Base-by-base conservation (phyloP, 352 stramenopile genomes). In the Pythium dissimile region DNA sequence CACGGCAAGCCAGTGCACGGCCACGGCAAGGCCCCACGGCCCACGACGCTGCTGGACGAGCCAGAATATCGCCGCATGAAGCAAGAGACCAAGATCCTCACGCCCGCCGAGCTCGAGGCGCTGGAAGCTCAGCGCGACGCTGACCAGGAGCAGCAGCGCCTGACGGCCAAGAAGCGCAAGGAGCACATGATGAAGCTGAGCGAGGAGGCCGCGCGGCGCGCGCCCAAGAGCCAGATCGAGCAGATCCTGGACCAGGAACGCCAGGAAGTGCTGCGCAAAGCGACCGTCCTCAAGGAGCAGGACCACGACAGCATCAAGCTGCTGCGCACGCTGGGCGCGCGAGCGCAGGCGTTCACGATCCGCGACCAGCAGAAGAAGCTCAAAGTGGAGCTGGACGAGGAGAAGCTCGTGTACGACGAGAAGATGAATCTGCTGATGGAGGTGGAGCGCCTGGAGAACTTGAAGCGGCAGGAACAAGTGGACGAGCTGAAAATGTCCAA, bases 401-500 rank as follows among this genome's bases (percentile, higher is more conserved):
- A 86, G 11, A 83, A 96, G 24, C 71, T 88, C 26, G 74, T 96
- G 60, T 97, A 98, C 72, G 92, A 98, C 47, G 78, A 92, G 18
- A 89, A 96, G 49, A 96, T 98, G 86, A 96, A 98, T 50, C 71
- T 97, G 41, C 73, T 95, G 41, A 98, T 98, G 92, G 92, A 98
- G 68, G 87, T 98, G 41, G 86, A 97, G 67, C 85, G 94, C 1
- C 76, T 98, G 15, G 80, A 96, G 57, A 92, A 95, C 16, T 74
- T 98, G 2, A 91, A 97, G 60, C 66, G 72, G 27, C 87, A 96
- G 54, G 92, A 98, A 59, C 73, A 82, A 23, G 69, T 95, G 26
- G 90, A 97, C 49, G 84, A 97, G 45, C 69, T 83, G 23, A 95
- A 96, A 45, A 95, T 92, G 55, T 75, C 89, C 18, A 94, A 92